A percentile compares a stretch with the other conserved stretches of the same genome.
These are phyloP conservation scores for Solanum hybrid DNA, from an alignment of 305 asterid species.

Conservation along the genomic window DNA sequence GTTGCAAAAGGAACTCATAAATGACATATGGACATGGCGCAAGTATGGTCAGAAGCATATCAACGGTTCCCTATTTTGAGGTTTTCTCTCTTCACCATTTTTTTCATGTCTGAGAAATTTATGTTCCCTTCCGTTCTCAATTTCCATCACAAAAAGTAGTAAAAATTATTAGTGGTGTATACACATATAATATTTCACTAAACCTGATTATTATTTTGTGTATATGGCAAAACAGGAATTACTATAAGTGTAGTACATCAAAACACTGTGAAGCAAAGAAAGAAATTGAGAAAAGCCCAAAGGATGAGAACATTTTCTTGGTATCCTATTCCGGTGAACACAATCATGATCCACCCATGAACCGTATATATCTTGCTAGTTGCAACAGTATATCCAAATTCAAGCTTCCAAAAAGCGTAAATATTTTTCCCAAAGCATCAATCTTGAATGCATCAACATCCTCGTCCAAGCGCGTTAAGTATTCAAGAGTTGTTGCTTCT, in stretches of 20 bases:
- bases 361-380: background rate
- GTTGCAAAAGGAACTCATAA: background rate
- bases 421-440: background rate
- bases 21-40: background rate
- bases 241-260: background rate
- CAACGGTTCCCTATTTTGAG: background rate
- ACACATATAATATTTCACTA: background rate
- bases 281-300: background rate
- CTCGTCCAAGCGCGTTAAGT: background rate
- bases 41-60: background rate
- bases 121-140: background rate
- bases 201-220: background rate
- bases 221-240: background rate
- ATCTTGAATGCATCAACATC: background rate
- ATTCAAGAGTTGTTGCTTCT: background rate
- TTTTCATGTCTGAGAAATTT: background rate
- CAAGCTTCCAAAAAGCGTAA: background rate
- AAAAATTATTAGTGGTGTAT: background rate
- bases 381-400: background rate
- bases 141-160: background rate
- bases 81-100: background rate
- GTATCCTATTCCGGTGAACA: background rate
- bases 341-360: background rate
- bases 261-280: background rate
- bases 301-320: background rate